These are phyloP conservation scores for Coemansia sp. DNA, from an alignment of 192 early-diverging fungal genomes.

Conservation along the genomic window DNA sequence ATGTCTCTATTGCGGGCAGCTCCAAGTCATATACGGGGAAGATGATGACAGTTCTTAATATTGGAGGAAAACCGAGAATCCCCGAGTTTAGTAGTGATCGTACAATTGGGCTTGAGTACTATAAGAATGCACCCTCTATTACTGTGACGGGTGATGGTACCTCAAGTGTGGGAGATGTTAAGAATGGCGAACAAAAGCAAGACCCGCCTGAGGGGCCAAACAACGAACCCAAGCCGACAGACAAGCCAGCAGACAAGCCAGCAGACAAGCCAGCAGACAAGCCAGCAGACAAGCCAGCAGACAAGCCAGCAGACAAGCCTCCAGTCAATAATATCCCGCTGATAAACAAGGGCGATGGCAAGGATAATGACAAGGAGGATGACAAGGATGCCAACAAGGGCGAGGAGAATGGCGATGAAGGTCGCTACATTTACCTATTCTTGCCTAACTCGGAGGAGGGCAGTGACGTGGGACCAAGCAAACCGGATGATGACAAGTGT, in stretches of 20 bases:
- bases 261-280: no score
- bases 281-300: neutral
- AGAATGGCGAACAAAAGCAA: neutral
- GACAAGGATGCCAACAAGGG: no score
- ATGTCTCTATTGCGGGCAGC: conserved; percentile 47
- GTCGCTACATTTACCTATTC: neutral
- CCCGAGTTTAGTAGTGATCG: conserved; percentile 23
- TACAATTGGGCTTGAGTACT: conserved; percentile 14
- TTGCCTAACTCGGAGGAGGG: neutral
- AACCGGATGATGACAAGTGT: neutral
- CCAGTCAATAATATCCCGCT: neutral
- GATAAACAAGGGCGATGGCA: neutral
- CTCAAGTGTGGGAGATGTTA: neutral
- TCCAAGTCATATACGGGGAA: conserved; percentile 30
- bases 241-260: no score
- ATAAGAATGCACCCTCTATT: conserved; percentile 1
- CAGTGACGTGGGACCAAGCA: neutral
- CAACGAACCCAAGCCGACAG: neutral
- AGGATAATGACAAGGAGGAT: no score
- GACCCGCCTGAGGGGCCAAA: neutral
- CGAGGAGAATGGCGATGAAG: neutral
- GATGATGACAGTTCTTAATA: conserved; percentile 37
- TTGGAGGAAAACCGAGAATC: conserved; percentile 14
- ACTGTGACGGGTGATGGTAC: conserved; percentile 15
- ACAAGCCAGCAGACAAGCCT: neutral